Percentiles rank a stretch among this genome's conserved stretches.
These are phyloP conservation scores for Exophiala bonariae DNA, from an alignment of 2,329 filamentous ascomycete genomes.

Conservation along the genomic window DNA sequence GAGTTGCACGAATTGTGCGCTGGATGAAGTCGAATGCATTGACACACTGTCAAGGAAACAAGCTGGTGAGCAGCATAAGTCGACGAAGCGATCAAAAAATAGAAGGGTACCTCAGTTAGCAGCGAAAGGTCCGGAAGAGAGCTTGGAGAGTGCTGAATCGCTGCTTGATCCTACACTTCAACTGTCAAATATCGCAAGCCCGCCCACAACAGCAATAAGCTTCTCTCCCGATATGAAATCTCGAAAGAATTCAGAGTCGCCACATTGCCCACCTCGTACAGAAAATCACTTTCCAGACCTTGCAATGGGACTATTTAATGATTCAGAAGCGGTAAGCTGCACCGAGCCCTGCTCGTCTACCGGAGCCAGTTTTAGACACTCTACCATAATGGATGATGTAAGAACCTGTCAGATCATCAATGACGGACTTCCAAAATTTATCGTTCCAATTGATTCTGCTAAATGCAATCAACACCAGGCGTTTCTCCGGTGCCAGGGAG, in stretches of 20 bases:
- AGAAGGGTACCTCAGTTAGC: not conserved
- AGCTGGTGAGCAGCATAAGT: not conserved
- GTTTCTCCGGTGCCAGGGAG: constrained; percentile 74
- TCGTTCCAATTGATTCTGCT: constrained; percentile 74
- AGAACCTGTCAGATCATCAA: not conserved
- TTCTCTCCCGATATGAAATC: not conserved
- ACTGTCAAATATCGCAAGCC: not conserved
- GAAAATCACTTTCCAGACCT: constrained; percentile 16
- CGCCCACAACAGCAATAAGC: not conserved
- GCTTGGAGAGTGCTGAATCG: not conserved
- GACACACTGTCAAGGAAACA: constrained; percentile 1
- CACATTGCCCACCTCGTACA: not conserved
- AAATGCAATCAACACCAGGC: constrained; percentile 79
- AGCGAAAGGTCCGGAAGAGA: not conserved
- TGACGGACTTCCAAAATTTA: constrained; percentile 50
- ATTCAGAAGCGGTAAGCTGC: not conserved
- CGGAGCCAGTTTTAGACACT: not conserved
- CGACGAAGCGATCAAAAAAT: not conserved
- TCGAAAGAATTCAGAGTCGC: not conserved
- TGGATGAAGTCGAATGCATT: constrained; percentile 9
- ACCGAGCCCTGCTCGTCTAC: not conserved
- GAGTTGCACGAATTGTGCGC: constrained; percentile 10
- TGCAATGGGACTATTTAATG: constrained; percentile 2
- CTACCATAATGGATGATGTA: not conserved
- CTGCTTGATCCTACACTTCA: not conserved